Conservation (phyloP, 139 green algal genomes). For the Chlorella sp. region DNA sequence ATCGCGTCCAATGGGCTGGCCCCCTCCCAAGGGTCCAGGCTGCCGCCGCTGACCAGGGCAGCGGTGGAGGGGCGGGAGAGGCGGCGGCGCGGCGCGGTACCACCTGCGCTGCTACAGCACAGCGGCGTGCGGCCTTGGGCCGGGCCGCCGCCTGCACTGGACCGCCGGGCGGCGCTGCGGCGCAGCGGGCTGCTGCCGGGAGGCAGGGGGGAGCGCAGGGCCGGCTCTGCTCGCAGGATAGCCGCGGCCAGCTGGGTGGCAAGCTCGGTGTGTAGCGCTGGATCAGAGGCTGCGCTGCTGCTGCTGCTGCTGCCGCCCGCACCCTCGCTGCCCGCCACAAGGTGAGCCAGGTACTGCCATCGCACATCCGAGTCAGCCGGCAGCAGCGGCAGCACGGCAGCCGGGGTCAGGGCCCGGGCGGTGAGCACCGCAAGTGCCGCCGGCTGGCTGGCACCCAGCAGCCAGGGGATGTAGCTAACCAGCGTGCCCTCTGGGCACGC, state of each 20-base stretch:
- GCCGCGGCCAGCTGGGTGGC: constrained; percentile 48
- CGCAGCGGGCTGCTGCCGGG: neutral
- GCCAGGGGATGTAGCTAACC: constrained; percentile 54
- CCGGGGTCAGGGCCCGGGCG: constrained; percentile 14
- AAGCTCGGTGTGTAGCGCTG: constrained; percentile 71
- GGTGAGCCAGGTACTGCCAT: constrained; percentile 72
- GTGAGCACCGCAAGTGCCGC: constrained; percentile 47
- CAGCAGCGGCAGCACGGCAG: constrained; percentile 21
- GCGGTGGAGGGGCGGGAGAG: constrained; percentile 1
- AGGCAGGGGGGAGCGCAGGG: neutral
- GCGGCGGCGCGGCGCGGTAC: neutral
- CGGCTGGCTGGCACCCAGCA: constrained; percentile 36
- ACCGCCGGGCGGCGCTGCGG: neutral
- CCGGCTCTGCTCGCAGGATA: neutral
- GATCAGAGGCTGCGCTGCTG: neutral
- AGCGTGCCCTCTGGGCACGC: constrained; percentile 30
- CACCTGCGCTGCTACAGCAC: neutral
- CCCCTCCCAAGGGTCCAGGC: constrained; percentile 4
- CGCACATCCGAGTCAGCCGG: constrained; percentile 38
- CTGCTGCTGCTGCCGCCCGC: neutral
- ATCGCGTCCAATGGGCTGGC: constrained; percentile 35
- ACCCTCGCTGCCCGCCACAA: constrained; percentile 43
- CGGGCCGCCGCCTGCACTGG: neutral
- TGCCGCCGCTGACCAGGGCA: constrained; percentile 32
- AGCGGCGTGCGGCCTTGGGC: neutral